Conservation (phyloP, 495 filamentous ascomycete species). For the Bathelium albidoporum region DNA sequence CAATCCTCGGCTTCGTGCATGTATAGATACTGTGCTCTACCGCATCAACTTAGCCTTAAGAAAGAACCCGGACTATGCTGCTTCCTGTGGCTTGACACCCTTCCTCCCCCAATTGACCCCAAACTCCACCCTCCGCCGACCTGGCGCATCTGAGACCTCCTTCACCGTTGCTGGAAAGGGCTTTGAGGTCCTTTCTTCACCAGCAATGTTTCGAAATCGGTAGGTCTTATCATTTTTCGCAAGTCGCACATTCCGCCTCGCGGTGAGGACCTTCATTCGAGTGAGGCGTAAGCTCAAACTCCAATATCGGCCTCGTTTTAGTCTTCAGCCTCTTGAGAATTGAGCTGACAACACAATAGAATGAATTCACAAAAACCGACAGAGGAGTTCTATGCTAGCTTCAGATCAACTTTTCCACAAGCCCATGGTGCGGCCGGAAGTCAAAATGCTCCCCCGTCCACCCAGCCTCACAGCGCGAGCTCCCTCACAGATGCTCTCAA, state of each 20-base stretch:
- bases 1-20: conserved; percentile 1
- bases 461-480: conserved; percentile 14
- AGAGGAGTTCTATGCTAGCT: conserved; percentile 72
- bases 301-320: background rate
- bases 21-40: conserved; percentile 6
- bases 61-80: background rate
- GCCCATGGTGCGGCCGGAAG: conserved; percentile 31
- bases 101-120: conserved; percentile 6
- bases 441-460: conserved; percentile 23
- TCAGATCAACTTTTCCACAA: conserved; percentile 69
- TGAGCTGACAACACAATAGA: conserved; percentile 36
- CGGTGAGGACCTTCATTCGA: background rate
- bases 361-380: conserved; percentile 79
- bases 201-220: conserved; percentile 34
- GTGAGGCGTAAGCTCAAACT: background rate
- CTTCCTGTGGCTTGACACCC: conserved; percentile 8
- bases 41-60: background rate
- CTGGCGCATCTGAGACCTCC: conserved; percentile 7
- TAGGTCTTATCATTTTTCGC: conserved; percentile 12
- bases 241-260: conserved; percentile 1
- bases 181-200: conserved; percentile 4
- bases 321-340: background rate
- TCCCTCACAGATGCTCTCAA: conserved; percentile 32
- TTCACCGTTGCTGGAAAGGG: background rate
- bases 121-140: conserved; percentile 17